Base-by-base conservation (phyloP, 2,329 filamentous ascomycete genomes). In the Didymella pinodella region DNA sequence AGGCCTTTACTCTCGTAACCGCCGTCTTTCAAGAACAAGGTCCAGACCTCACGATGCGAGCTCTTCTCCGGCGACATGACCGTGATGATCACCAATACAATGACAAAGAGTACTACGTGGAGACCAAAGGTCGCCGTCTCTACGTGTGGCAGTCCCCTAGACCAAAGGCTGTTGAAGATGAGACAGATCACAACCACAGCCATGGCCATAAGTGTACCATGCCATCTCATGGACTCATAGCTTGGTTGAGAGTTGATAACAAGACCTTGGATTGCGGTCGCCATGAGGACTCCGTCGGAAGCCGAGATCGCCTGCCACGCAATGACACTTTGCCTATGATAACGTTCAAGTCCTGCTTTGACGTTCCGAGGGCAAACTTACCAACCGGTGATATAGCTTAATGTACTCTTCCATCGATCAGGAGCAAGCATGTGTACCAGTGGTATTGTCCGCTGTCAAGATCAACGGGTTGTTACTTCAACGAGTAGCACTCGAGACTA, bases 31-130 rank as follows among this genome's bases (percentile, higher is more conserved):
- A 72, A 63, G 59, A 83, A 83, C 0, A 75, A 59, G 2, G 76
- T 74, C 55, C 83, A 82, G 0, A 82, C 80, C 1, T 76, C 73
- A 2, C 36, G 34, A 0, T 48, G 26, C 76, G 64, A 11, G 68
- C 64, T 12, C 68, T 71, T 25, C 73, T 73, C 1, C 76, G 75
- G 1, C 76, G 76, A 63, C 20, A 84, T 66, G 48, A 83, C 77
- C 3, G 76, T 80, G 53, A 83, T 79, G 59, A 83, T 80, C 2
- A 81, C 82, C 14, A 79, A 57, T 29, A 83, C 69, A 2, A 84
- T 54, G 18, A 81, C 66, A 5, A 83, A 68, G 28, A 82, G 69
- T 7, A 78, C 54, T 2, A 78, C 76, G 61, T 85, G 44, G 4
- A 54, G 28, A 4, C 16, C 8, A 3, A 54, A 31, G 1, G 36